These are phyloP conservation scores for Chamaecrista fasciculata DNA, from an alignment of 306 rosid species.

Conservation along the genomic window DNA sequence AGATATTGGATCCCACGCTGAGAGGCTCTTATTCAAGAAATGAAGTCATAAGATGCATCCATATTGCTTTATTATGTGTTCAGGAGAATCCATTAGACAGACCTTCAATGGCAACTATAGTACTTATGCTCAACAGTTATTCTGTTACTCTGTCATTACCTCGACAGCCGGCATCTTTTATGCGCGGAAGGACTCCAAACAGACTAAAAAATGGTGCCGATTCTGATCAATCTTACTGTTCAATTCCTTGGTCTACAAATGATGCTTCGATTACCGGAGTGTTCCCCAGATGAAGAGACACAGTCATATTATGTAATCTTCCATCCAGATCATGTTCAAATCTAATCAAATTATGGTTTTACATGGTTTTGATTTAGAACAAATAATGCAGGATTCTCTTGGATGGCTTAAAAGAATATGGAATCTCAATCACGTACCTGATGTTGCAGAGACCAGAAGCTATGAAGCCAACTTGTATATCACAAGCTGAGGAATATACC, in stretches of 20 bases:
- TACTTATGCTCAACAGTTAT: constrained; percentile 43
- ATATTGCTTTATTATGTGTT: constrained; percentile 49
- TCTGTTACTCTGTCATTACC: constrained; percentile 40
- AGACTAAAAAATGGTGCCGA: constrained; percentile 8
- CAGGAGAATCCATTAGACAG: constrained; percentile 49
- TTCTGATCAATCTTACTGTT: constrained; percentile 27
- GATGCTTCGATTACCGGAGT: constrained; percentile 35
- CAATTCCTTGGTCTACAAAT: constrained; percentile 31
- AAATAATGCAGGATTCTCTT: background rate
- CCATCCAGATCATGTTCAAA: background rate
- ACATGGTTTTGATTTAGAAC: background rate
- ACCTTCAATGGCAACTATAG: constrained; percentile 49
- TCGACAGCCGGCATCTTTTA: constrained; percentile 33
- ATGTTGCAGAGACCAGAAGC: background rate
- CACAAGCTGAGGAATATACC: background rate
- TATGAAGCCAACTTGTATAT: background rate
- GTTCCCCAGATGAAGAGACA: constrained; percentile 28
- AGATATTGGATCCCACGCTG: constrained; percentile 46
- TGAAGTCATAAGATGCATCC: constrained; percentile 57
- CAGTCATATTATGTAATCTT: background rate
- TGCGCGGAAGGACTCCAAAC: constrained; percentile 34
- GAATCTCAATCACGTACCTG: background rate
- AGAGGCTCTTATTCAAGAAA: constrained; percentile 43
- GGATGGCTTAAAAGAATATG: background rate
- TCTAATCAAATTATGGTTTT: background rate